Percentiles rank a stretch among this genome's conserved stretches.
phyloP scores from a whole-genome alignment of 352 stramenopile species.

The Phytopythium delawarense region DNA sequence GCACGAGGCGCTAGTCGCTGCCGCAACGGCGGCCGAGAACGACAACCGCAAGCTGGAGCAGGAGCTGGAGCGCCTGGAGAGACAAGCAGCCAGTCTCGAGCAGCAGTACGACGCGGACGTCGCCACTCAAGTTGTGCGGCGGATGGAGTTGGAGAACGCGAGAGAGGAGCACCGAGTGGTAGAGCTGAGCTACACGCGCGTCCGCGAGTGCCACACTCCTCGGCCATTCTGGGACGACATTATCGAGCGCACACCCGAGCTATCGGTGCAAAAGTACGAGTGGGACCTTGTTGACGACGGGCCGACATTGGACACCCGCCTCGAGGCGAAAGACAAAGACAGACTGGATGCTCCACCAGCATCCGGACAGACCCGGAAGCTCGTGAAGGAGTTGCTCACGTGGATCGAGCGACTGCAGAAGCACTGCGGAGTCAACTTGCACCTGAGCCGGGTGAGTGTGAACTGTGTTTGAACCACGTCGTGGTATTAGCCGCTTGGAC shows the following conservation, averaged over 20 bases:
- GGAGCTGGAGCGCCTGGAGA: slow-evolving; percentile 31
- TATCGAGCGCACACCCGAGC: slow-evolving; percentile 52
- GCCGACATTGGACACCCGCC: background rate
- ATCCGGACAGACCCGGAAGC: slow-evolving; percentile 24
- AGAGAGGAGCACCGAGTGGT: slow-evolving; percentile 22
- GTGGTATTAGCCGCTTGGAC: background rate
- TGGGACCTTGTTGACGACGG: slow-evolving; percentile 38
- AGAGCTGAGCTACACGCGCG: slow-evolving; percentile 20
- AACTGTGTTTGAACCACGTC: background rate
- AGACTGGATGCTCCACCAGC: background rate
- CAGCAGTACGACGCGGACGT: slow-evolving; percentile 35
- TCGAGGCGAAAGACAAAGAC: background rate
- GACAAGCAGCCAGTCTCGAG: slow-evolving; percentile 29
- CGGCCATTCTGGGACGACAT: slow-evolving; percentile 60
- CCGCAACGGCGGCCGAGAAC: slow-evolving; percentile 27
- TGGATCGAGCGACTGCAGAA: slow-evolving; percentile 82
- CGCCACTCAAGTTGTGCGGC: slow-evolving; percentile 12
- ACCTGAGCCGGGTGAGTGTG: slow-evolving; percentile 58
- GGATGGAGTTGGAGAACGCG: slow-evolving; percentile 15
- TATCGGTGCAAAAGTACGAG: slow-evolving; percentile 49
- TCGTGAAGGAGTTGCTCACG: slow-evolving; percentile 72
- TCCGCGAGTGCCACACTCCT: slow-evolving; percentile 59
- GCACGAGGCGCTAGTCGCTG: slow-evolving; percentile 21
- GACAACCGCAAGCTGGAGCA: slow-evolving; percentile 42
- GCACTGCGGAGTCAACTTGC: slow-evolving; percentile 70